phyloP scores from a whole-genome alignment of 176 grass and related monocot genomes.

The Leersia perrieri region DNA sequence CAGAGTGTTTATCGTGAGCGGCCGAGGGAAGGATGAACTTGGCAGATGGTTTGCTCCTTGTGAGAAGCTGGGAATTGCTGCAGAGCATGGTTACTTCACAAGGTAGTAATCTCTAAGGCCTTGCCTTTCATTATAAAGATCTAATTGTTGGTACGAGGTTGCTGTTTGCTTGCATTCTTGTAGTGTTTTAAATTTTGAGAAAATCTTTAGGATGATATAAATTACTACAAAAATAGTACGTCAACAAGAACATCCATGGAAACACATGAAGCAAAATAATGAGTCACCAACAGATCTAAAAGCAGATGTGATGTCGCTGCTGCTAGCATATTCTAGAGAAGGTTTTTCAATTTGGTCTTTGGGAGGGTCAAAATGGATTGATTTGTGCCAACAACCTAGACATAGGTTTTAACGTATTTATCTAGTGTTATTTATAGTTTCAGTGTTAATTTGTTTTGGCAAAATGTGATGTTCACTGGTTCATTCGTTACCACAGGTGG shows the following conservation, averaged over 20 bases:
- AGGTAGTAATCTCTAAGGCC: constrained; percentile 50
- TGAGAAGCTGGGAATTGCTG: constrained; percentile 81
- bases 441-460: not conserved
- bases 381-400: not conserved
- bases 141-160: constrained; percentile 22
- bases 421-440: not conserved
- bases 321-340: not conserved
- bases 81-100: constrained; percentile 92
- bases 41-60: constrained; percentile 76
- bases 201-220: not conserved
- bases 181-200: constrained; percentile 27
- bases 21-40: constrained; percentile 67
- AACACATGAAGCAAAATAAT: not conserved
- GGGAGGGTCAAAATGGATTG: not conserved
- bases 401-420: not conserved
- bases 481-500: constrained; percentile 55
- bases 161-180: constrained; percentile 27
- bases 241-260: not conserved
- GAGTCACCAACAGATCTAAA: not conserved
- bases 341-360: not conserved
- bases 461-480: not conserved
- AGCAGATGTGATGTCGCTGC: not conserved
- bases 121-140: not conserved
- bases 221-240: constrained; percentile 21
- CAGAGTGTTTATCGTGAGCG: constrained; percentile 88